These are phyloP conservation scores for Chrysanthemum lavandulifolium DNA, from an alignment of 129 eudicot species.

Conservation along the genomic window DNA sequence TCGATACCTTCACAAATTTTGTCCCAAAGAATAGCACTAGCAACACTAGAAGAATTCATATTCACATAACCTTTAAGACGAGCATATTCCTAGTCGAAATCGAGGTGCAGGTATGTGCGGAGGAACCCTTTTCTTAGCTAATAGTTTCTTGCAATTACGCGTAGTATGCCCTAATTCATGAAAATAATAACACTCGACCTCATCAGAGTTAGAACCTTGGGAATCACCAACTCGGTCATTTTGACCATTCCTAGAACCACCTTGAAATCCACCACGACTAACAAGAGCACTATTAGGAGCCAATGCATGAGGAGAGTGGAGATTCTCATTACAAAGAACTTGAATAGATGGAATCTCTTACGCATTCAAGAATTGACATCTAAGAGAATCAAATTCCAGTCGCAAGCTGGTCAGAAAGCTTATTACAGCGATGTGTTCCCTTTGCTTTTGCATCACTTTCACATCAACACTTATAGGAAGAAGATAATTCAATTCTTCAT, in stretches of 20 bases:
- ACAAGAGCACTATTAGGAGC: not conserved
- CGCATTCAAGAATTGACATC: constrained; percentile 7
- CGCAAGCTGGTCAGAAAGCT: not conserved
- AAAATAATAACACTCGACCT: not conserved
- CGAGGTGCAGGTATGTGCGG: no score
- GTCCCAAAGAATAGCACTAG: no score
- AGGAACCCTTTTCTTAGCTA: no score
- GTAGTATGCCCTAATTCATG: no score
- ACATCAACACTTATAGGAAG: not conserved
- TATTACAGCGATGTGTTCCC: not conserved
- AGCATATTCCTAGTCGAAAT: no score
- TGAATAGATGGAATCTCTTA: not conserved
- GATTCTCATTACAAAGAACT: not conserved
- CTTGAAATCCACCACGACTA: not conserved
- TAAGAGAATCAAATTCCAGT: not conserved
- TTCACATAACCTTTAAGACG: no score
- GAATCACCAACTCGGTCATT: not conserved
- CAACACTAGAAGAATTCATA: no score
- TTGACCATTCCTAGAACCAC: not conserved
- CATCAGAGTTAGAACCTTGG: not conserved
- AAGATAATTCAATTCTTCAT: not conserved
- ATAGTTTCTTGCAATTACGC: no score
- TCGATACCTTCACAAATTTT: not conserved
- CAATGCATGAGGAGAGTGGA: not conserved
- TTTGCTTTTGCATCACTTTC: not conserved